These are phyloP conservation scores for Symbiotaphrina buchneri DNA, from an alignment of 495 filamentous ascomycete species.

Conservation along the genomic window DNA sequence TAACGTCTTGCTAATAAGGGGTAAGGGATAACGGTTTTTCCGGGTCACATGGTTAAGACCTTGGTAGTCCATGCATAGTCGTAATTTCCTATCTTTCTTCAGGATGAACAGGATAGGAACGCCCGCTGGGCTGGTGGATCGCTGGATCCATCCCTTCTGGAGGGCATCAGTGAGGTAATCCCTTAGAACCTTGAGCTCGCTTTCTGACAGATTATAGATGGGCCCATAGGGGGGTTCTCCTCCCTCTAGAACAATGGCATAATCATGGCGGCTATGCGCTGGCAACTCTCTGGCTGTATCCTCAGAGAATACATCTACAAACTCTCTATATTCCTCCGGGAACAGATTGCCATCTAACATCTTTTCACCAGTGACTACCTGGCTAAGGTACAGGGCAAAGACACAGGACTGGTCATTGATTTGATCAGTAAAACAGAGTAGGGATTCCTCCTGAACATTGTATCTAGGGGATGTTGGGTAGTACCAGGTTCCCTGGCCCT, in stretches of 20 bases:
- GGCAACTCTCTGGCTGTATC: neutral
- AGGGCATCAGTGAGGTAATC: conserved; percentile 2
- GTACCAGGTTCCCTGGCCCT: too few species aligned
- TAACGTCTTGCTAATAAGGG: conserved; percentile 6
- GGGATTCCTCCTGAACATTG: too few species aligned
- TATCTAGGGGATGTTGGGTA: too few species aligned
- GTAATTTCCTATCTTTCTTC: conserved; percentile 4
- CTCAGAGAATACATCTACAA: conserved; percentile 1
- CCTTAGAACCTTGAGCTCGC: conserved; percentile 1
- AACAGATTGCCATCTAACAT: too few species aligned
- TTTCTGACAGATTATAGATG: neutral
- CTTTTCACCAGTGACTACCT: too few species aligned
- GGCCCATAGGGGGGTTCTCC: conserved; percentile 1
- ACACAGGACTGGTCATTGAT: too few species aligned
- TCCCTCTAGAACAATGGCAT: conserved; percentile 1
- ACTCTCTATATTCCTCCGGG: conserved; percentile 1
- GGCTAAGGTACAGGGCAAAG: too few species aligned
- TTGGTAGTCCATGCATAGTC: conserved; percentile 3
- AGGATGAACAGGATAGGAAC: neutral
- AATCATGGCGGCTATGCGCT: neutral
- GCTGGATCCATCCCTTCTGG: neutral
- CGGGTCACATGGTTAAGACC: conserved; percentile 3
- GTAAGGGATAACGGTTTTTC: conserved; percentile 6
- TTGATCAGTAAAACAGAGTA: too few species aligned
- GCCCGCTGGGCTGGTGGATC: neutral